Base-by-base conservation (phyloP, 306 rosid genomes). In the Erythrophleum fordii region DNA sequence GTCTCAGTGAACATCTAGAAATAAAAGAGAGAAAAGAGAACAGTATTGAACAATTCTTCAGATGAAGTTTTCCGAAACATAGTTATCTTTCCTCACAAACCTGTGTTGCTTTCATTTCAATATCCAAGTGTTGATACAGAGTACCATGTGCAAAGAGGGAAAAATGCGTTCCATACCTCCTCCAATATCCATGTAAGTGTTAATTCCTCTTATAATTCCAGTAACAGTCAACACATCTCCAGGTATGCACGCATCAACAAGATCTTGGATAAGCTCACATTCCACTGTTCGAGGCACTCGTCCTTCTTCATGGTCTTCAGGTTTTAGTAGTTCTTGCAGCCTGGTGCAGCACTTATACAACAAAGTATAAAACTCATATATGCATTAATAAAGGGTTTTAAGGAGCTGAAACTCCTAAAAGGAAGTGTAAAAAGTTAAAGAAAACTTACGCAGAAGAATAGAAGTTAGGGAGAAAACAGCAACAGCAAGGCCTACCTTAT, bases 211-310 rank as follows among this genome's bases (percentile, higher is more conserved):
- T 73, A 93, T 88, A 58, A 93, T 90, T 84, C 99, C 99, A 48
- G 94, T 88, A 76, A 91, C 98, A 75, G 98, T 93, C 87, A 95
- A 95, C 83, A 93, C 96, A 72, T 95, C 97, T 82, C 99, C 98
- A 69, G 99, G 98, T 83, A 93, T 91, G 93, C 99, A 93, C 17
- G 89, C 90, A 89, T 93, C 98, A 83, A 93, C 98, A 73, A 95
- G 98, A 83, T 93, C 96, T 86, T 91, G 91, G 42, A 86, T 85
- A 68, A 95, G 94, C 76, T 95, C 99, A 82, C 98, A 95, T 82
- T 95, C 98, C 75, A 95, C 98, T 70, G 98, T 95, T 76, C 98
- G 93, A 82, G 99, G 99, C 73, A 95, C 91, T 62, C 98, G 86
- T 34, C 98, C 99, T 86, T 95, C 99, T 86, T 95, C 99, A 18